A percentile compares a stretch with the other conserved stretches of the same genome.
phyloP scores from a whole-genome alignment of 495 filamentous ascomycete genomes.

The Beverwykella pulmonaria region DNA sequence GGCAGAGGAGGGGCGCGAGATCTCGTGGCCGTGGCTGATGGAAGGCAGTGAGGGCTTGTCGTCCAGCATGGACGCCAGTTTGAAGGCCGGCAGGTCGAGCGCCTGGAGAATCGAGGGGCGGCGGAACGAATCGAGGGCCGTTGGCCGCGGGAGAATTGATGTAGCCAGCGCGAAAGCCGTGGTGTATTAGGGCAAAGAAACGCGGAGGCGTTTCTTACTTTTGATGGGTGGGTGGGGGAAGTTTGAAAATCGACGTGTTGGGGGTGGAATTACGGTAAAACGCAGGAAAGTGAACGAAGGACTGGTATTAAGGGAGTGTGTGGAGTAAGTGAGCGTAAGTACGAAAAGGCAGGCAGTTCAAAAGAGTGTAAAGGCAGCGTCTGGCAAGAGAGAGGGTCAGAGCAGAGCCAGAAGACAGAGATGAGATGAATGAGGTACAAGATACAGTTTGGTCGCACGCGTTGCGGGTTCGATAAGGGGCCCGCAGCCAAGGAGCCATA shows the following conservation, averaged over 20 bases:
- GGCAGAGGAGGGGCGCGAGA: slow-evolving; percentile 47
- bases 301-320: slow-evolving; percentile 8
- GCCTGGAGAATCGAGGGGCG: slow-evolving; percentile 35
- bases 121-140: slow-evolving; percentile 38
- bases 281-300: background rate
- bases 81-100: slow-evolving; percentile 40
- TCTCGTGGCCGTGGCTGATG: slow-evolving; percentile 42
- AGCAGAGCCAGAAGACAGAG: background rate
- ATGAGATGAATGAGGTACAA: slow-evolving; percentile 19
- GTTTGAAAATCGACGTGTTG: background rate
- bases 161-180: slow-evolving; percentile 41
- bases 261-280: background rate
- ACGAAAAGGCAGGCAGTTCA: background rate
- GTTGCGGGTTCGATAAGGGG: slow-evolving; percentile 32
- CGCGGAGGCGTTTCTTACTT: slow-evolving; percentile 32
- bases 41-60: slow-evolving; percentile 37
- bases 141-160: slow-evolving; percentile 36
- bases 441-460: slow-evolving; percentile 23
- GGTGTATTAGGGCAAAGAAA: slow-evolving; percentile 37
- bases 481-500: slow-evolving; percentile 18
- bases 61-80: slow-evolving; percentile 35
- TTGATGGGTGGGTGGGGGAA: background rate
- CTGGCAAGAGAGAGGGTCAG: slow-evolving; percentile 20
- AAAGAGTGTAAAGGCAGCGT: slow-evolving; percentile 26
- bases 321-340: background rate